A percentile compares a stretch with the other conserved stretches of the same genome.
Evolutionary conservation across 2,329 filamentous ascomycete genomes (phyloP).

Genomic region (Salinomyces thailandicus): DNA sequence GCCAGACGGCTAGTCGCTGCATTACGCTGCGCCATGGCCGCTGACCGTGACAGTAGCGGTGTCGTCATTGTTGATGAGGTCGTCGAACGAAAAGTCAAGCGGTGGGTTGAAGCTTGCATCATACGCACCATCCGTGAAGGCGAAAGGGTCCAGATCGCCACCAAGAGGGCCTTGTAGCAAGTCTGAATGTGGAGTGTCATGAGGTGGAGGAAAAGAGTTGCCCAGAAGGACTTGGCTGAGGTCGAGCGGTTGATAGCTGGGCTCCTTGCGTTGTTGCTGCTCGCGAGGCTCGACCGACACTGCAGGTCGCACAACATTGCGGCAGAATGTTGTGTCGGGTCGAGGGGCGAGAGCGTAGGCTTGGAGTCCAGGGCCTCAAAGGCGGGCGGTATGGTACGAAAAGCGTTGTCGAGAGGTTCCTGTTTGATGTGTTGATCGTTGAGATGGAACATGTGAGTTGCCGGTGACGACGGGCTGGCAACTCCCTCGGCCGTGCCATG

Average conservation of each 20-base stretch:
- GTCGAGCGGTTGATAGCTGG: slow-evolving; percentile 10
- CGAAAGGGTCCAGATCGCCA: slow-evolving; percentile 26
- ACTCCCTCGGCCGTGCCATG: slow-evolving; percentile 17
- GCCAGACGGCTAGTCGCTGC: slow-evolving; percentile 39
- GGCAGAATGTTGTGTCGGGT: slow-evolving; percentile 99
- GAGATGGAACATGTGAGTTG: slow-evolving; percentile 14
- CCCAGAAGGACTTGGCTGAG: slow-evolving; percentile 15
- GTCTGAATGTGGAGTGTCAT: slow-evolving; percentile 23
- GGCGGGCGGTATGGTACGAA: slow-evolving; percentile 14
- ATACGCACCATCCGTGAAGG: slow-evolving; percentile 27
- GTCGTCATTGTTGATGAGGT: slow-evolving; percentile 31
- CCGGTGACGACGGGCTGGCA: slow-evolving; percentile 19
- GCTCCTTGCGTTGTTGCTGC: slow-evolving; percentile 12
- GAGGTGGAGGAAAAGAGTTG: slow-evolving; percentile 22
- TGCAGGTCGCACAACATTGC: slow-evolving; percentile 99
- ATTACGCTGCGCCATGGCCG: slow-evolving; percentile 33
- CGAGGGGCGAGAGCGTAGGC: slow-evolving; percentile 51
- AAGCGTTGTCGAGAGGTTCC: slow-evolving; percentile 20
- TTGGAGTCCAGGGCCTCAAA: slow-evolving; percentile 27
- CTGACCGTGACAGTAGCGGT: slow-evolving; percentile 32
- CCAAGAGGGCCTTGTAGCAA: slow-evolving; percentile 23
- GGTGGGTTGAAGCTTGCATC: slow-evolving; percentile 23
- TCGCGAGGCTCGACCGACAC: slow-evolving; percentile 68
- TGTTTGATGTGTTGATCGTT: slow-evolving; percentile 19
- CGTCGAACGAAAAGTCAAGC: slow-evolving; percentile 27